Base-by-base conservation (phyloP, 345 rosid species). In the Combretum micranthum region DNA sequence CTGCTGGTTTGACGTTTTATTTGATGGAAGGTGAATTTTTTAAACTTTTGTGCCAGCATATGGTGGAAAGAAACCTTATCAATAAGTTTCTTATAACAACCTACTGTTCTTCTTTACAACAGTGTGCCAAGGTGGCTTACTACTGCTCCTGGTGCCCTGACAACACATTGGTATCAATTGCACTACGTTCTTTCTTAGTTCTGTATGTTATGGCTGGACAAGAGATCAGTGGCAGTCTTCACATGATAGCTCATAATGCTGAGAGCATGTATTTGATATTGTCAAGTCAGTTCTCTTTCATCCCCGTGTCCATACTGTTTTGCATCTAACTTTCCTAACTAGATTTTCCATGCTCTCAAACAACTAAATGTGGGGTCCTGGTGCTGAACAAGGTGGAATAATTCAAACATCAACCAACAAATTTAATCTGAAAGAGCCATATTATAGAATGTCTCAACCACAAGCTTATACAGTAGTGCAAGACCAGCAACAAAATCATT, bases 341-440 rank as follows among this genome's bases (percentile, higher is more conserved):
- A 21, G 39, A 46, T 22, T 52, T 47, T 37, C 20, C 15, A 17
- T 47, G 46, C 13, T 46, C 52, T 50, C 60, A 21, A 55, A 62
- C 64, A 93, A 97, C 92, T 68, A 93, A 89, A 93, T 89, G 99
- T 93, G 99, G 99, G 99, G 99, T 23, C 95, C 99, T 12, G 99
- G 99, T 60, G 92, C 95, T 2, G 92, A 85, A 56, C 94, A 82
- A 82, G 99, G 99, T 21, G 92, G 95, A 68, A 89, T 85, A 42
- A 78, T 93, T 68, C 99, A 93, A 65, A 83, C 99, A 32, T 89
- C 97, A 3, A 79, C 95, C 1, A 81, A 92, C 83, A 89, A 82
- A 69, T 75, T 89, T 21, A 95, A 93, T 62, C 84, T 93, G 50
- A 93, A 93, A 67, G 97, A 93, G 67, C 99, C 97, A 17, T 93